Evolutionary conservation across 495 filamentous ascomycete genomes (phyloP).

Genomic region (Coniosporium apollinis): DNA sequence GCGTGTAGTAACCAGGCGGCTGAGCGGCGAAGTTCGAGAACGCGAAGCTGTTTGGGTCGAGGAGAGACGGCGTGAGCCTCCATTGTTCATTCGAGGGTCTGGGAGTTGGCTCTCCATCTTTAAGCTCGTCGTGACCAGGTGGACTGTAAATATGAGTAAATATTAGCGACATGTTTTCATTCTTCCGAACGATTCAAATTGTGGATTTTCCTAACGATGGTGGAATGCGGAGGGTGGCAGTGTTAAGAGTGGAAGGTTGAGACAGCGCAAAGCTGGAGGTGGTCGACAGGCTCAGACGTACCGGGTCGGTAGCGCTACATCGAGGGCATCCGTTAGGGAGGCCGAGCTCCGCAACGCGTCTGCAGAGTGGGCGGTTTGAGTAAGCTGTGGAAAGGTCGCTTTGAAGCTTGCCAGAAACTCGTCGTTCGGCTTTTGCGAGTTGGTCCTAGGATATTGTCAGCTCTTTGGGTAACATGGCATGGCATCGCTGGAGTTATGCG

Average conservation of each 20-base stretch:
- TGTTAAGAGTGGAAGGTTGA: too few relatives aligned
- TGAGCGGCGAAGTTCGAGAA: slow-evolving; percentile 67
- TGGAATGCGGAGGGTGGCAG: too few relatives aligned
- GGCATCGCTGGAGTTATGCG: background rate
- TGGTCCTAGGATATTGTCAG: slow-evolving; percentile 39
- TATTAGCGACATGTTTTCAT: too few relatives aligned
- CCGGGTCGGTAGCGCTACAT: slow-evolving; percentile 19
- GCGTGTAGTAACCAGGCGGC: slow-evolving; percentile 70
- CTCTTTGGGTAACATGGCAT: background rate
- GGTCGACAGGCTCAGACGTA: slow-evolving; percentile 8
- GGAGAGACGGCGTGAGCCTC: slow-evolving; percentile 70
- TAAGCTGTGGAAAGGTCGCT: slow-evolving; percentile 48
- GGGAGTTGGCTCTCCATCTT: slow-evolving; percentile 67
- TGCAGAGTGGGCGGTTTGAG: slow-evolving; percentile 22
- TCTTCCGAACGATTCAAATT: too few relatives aligned
- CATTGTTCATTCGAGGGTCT: slow-evolving; percentile 59
- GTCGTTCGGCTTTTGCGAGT: slow-evolving; percentile 71
- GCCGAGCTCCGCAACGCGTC: slow-evolving; percentile 3
- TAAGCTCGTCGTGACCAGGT: slow-evolving; percentile 38
- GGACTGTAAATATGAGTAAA: too few relatives aligned
- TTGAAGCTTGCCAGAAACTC: slow-evolving; percentile 75
- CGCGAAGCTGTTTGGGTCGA: slow-evolving; percentile 69
- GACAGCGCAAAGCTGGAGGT: background rate
- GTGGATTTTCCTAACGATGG: too few relatives aligned
- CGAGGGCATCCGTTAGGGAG: slow-evolving; percentile 22